A percentile compares a stretch with the other conserved stretches of the same genome.
Conservation (phyloP, 2,329 filamentous ascomycete species). For the Geosmithia flava region DNA sequence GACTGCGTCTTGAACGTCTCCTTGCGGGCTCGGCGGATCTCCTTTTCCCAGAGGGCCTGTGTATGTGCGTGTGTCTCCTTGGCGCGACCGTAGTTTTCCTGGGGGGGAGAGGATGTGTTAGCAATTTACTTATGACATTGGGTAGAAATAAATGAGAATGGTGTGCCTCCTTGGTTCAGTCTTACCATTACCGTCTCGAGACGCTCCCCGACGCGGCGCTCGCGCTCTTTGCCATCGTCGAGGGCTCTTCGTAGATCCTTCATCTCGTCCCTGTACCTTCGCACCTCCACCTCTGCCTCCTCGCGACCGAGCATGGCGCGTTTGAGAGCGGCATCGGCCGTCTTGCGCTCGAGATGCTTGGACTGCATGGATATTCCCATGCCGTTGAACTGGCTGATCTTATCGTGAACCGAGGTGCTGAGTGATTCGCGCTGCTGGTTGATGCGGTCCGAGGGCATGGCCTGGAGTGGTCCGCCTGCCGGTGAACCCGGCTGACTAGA, state of each 20-base stretch:
- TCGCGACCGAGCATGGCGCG: constrained; percentile 57
- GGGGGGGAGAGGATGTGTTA: background rate
- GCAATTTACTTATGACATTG: too few species aligned
- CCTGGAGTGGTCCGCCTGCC: constrained; percentile 41
- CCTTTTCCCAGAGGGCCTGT: constrained; percentile 60
- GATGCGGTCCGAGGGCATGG: constrained; percentile 48
- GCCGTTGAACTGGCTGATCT: constrained; percentile 62
- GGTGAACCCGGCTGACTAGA: constrained; percentile 41
- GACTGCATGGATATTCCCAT: constrained; percentile 49
- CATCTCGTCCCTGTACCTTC: constrained; percentile 48
- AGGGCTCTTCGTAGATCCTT: constrained; percentile 41
- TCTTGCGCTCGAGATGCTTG: constrained; percentile 51
- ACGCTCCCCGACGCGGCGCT: constrained; percentile 53
- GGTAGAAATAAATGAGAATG: background rate
- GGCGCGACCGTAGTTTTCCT: constrained; percentile 59
- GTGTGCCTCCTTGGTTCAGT: constrained; percentile 1
- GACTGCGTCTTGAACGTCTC: constrained; percentile 68
- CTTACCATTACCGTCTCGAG: constrained; percentile 59
- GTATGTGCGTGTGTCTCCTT: constrained; percentile 59
- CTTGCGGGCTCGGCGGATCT: constrained; percentile 56
- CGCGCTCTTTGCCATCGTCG: constrained; percentile 53
- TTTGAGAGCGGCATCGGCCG: constrained; percentile 52
- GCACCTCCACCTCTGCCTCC: constrained; percentile 58
- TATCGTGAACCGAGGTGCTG: constrained; percentile 47
- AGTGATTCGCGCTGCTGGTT: constrained; percentile 25